Evolutionary conservation across 139 green algal genomes (phyloP).

Genomic region (Nannochloris sp.): DNA sequence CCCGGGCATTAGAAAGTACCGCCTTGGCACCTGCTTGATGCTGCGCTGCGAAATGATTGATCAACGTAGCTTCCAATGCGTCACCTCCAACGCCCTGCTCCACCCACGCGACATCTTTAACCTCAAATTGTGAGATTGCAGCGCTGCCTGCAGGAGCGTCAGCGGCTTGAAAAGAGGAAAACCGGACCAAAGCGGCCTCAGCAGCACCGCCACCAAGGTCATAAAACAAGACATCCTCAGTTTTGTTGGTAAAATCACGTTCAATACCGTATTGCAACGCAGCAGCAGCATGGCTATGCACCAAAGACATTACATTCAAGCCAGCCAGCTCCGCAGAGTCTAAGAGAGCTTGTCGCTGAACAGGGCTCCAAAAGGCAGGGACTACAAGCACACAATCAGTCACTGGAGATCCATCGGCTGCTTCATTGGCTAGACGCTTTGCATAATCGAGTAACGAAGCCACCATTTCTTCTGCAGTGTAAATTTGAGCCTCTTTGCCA

Average conservation of each 20-base stretch:
- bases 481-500: conserved; percentile 19
- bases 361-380: conserved; percentile 77
- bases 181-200: conserved; percentile 76
- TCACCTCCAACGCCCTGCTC: conserved; percentile 64
- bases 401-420: conserved; percentile 54
- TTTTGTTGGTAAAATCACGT: conserved; percentile 77
- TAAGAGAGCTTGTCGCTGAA: conserved; percentile 69
- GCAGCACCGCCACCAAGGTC: conserved; percentile 80
- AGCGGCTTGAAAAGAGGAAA: conserved; percentile 49
- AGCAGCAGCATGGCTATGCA: conserved; percentile 85
- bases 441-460: conserved; percentile 86
- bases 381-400: conserved; percentile 81
- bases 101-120: conserved; percentile 85
- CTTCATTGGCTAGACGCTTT: conserved; percentile 58
- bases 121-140: conserved; percentile 77
- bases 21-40: conserved; percentile 55
- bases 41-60: conserved; percentile 83
- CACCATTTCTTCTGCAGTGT: conserved; percentile 80
- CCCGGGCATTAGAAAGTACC: conserved; percentile 49
- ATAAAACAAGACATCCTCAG: conserved; percentile 81
- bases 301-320: conserved; percentile 80
- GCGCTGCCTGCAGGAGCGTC: not conserved
- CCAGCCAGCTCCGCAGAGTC: conserved; percentile 72
- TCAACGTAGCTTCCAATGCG: conserved; percentile 71
- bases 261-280: conserved; percentile 98